These are phyloP conservation scores for Microdochium trichocladiopsis DNA, from an alignment of 2,329 filamentous ascomycete genomes.

Conservation along the genomic window DNA sequence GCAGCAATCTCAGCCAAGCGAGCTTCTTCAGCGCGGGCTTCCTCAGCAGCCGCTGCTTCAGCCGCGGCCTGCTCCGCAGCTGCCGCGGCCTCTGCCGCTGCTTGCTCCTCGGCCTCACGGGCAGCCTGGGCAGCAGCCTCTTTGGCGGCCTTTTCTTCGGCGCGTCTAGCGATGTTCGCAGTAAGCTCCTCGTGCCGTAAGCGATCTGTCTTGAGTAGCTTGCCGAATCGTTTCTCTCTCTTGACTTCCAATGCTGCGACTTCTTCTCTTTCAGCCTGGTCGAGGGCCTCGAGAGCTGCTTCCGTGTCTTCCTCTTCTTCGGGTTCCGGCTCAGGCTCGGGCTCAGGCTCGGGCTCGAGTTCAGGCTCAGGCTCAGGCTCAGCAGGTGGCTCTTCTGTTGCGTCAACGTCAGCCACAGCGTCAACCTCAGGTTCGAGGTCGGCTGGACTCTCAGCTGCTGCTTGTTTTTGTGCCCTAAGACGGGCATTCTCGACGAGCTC, in stretches of 20 bases:
- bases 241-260: slow-evolving; percentile 35
- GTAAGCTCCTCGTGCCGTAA: slow-evolving; percentile 33
- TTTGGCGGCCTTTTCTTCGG: slow-evolving; percentile 29
- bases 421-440: not conserved
- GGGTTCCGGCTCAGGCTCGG: not conserved
- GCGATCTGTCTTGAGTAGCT: slow-evolving; percentile 34
- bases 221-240: slow-evolving; percentile 39
- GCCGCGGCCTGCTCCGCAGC: slow-evolving; percentile 11
- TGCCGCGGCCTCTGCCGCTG: slow-evolving; percentile 13
- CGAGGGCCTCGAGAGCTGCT: not conserved
- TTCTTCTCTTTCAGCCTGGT: slow-evolving; percentile 24
- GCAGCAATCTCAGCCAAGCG: not conserved
- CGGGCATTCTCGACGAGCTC: not conserved
- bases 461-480: not conserved
- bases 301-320: not conserved
- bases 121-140: slow-evolving; percentile 12
- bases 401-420: not conserved
- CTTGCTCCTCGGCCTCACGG: slow-evolving; percentile 10
- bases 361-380: too few species aligned
- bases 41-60: slow-evolving; percentile 12
- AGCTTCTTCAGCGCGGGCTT: slow-evolving; percentile 2
- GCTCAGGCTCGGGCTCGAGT: not conserved
- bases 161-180: slow-evolving; percentile 24
- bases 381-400: not conserved
- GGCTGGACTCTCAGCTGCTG: not conserved